Evolutionary conservation across 169 alveolate genomes (phyloP).

Genomic region (Miamiensis avidus): DNA sequence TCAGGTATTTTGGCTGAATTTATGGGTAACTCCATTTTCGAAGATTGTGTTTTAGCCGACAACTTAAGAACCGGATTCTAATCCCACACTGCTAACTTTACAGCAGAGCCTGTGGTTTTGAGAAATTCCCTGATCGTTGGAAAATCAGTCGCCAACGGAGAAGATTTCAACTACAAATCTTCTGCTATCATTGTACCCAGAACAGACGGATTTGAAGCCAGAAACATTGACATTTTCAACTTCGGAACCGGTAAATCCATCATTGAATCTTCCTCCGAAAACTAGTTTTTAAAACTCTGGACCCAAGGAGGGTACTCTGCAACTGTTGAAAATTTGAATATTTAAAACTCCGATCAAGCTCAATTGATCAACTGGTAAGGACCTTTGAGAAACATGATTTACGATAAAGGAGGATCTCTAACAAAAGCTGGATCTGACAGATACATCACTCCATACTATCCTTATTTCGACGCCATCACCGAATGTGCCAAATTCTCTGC

Average conservation of each 20-base stretch:
- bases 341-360: neutral
- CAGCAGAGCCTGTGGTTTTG: conserved; percentile 28
- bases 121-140: conserved; percentile 48
- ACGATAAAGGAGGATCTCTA: neutral
- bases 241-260: conserved; percentile 38
- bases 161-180: conserved; percentile 6
- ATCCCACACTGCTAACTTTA: conserved; percentile 32
- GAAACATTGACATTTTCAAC: conserved; percentile 40
- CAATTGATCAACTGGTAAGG: neutral
- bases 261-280: conserved; percentile 55
- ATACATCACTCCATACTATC: neutral
- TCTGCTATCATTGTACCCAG: conserved; percentile 66
- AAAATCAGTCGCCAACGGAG: conserved; percentile 30
- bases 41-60: conserved; percentile 55
- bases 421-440: neutral
- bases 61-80: conserved; percentile 63
- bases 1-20: conserved; percentile 66
- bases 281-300: neutral
- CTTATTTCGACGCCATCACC: neutral
- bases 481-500: neutral
- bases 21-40: conserved; percentile 54
- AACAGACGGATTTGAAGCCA: conserved; percentile 60
- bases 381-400: neutral
- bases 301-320: neutral
- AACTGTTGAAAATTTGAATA: neutral